phyloP scores from a whole-genome alignment of 306 rosid species.

The Rubus idaeus region DNA sequence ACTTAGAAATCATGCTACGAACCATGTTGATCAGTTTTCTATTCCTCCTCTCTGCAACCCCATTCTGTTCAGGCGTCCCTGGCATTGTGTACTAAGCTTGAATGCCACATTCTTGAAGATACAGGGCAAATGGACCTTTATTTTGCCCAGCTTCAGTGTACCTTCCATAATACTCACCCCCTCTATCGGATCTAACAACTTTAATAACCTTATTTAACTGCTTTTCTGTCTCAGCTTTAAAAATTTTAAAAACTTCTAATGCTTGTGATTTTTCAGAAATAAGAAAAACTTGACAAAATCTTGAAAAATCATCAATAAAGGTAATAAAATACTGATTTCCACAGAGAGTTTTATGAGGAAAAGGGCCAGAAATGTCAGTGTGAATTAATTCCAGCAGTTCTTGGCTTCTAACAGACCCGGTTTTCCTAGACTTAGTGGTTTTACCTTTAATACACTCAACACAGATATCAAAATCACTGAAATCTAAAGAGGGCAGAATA shows the following conservation, averaged over 20 bases:
- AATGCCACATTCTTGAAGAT: not conserved
- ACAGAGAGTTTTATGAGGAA: not conserved
- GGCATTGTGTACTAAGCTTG: not conserved
- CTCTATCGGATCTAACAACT: too few relatives aligned
- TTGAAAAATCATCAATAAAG: not conserved
- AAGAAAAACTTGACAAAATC: not conserved
- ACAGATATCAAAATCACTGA: too few relatives aligned
- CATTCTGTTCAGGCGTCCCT: not conserved
- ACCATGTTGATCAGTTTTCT: not conserved
- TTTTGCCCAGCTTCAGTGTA: not conserved
- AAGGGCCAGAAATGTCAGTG: not conserved
- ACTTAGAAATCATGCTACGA: too few relatives aligned
- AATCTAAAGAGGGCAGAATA: too few relatives aligned
- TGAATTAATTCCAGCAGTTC: not conserved
- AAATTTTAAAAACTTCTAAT: too few relatives aligned
- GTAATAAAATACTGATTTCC: not conserved
- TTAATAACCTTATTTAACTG: too few relatives aligned
- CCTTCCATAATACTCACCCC: too few relatives aligned
- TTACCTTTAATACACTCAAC: too few relatives aligned
- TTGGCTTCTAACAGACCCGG: too few relatives aligned
- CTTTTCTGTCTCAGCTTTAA: too few relatives aligned
- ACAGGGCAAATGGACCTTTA: not conserved
- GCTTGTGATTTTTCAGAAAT: too few relatives aligned
- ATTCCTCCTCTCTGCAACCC: not conserved
- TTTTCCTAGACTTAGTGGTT: too few relatives aligned